Percentiles rank a stretch among this genome's conserved stretches.
These are phyloP conservation scores for Camellia sinensis DNA, from an alignment of 148 eudicot genomes.

Conservation along the genomic window DNA sequence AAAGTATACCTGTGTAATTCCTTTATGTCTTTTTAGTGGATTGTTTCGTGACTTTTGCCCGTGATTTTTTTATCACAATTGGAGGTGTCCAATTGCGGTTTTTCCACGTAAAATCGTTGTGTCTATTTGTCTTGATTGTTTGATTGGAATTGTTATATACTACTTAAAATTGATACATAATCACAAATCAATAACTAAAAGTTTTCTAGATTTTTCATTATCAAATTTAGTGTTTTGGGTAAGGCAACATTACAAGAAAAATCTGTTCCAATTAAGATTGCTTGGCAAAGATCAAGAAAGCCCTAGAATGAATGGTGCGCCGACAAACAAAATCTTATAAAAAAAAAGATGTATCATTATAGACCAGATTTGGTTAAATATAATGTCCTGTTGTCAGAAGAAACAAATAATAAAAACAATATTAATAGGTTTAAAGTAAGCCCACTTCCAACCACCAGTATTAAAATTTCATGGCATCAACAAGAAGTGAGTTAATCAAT, in stretches of 20 bases:
- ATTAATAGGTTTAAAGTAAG: conserved; percentile 16
- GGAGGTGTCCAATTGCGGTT: too few species aligned
- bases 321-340: neutral
- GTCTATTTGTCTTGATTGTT: too few species aligned
- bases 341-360: conserved; percentile 14
- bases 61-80: too few species aligned
- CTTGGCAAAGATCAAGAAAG: neutral
- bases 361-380: conserved; percentile 10
- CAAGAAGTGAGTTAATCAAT: neutral
- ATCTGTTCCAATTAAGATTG: neutral
- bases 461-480: neutral
- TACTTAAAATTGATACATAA: too few species aligned
- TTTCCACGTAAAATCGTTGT: too few species aligned
- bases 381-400: conserved; percentile 3
- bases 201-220: too few species aligned
- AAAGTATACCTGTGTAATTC: too few species aligned
- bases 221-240: too few species aligned
- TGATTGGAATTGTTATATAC: too few species aligned
- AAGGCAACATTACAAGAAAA: neutral
- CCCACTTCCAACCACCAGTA: conserved; percentile 21
- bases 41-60: too few species aligned
- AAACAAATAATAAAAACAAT: conserved; percentile 16
- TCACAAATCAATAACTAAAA: too few species aligned
- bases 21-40: too few species aligned
- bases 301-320: neutral